A percentile compares a stretch with the other conserved stretches of the same genome.
These are phyloP conservation scores for Pythium catenulatum DNA, from an alignment of 352 stramenopile genomes.

Conservation along the genomic window DNA sequence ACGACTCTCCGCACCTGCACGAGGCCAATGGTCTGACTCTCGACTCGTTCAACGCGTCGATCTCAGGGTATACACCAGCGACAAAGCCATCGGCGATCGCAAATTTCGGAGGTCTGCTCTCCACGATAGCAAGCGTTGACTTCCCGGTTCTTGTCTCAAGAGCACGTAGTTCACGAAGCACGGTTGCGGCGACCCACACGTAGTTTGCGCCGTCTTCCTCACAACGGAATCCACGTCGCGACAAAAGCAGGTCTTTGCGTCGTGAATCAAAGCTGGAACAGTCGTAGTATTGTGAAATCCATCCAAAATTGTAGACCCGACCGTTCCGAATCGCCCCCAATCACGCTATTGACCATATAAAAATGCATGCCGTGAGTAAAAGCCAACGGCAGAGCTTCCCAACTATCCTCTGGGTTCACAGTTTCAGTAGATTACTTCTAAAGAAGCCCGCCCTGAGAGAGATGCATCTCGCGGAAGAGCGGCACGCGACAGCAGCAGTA, in stretches of 20 bases:
- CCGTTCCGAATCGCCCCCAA: too few relatives aligned
- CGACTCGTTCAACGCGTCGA: constrained; percentile 12
- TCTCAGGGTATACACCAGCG: constrained; percentile 4
- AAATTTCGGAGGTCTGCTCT: constrained; percentile 17
- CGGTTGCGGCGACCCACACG: constrained; percentile 23
- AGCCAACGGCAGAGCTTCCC: too few relatives aligned
- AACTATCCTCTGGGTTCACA: too few relatives aligned
- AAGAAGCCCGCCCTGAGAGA: too few relatives aligned
- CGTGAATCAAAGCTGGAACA: constrained; percentile 28
- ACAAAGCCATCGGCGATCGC: constrained; percentile 50
- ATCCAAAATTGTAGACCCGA: too few relatives aligned
- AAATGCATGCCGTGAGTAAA: too few relatives aligned
- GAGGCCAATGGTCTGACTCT: constrained; percentile 33
- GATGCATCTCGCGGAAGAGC: too few relatives aligned
- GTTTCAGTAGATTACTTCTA: too few relatives aligned
- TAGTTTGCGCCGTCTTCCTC: background rate
- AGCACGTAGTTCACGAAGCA: background rate
- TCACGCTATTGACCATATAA: too few relatives aligned
- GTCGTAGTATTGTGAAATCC: constrained; percentile 38
- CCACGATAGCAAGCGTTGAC: background rate
- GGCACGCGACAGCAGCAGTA: too few relatives aligned
- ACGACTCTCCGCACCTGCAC: constrained; percentile 27
- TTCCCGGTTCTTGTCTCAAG: background rate
- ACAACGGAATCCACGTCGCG: background rate
- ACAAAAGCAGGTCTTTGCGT: background rate